phyloP scores from a whole-genome alignment of 257 asterid species.

The Plantago major region DNA sequence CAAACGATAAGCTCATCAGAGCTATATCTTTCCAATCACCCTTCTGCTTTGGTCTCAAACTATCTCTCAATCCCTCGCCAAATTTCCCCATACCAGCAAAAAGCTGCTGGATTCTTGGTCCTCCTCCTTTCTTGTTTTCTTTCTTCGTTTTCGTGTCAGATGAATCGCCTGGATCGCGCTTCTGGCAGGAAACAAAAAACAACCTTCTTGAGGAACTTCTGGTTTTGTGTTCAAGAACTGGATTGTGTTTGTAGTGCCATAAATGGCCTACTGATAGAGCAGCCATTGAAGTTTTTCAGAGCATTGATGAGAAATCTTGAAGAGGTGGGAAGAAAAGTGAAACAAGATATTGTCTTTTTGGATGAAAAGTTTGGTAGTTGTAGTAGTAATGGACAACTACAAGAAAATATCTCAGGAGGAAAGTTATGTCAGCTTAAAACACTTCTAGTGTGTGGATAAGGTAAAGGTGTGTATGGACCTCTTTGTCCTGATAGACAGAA shows the following conservation, averaged over 20 bases:
- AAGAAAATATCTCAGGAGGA: constrained; percentile 26
- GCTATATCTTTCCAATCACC: constrained; percentile 93
- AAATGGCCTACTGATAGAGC: constrained; percentile 24
- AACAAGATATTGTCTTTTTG: not conserved
- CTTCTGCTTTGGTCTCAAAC: constrained; percentile 68
- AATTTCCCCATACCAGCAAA: constrained; percentile 36
- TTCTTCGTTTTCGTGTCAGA: constrained; percentile 18
- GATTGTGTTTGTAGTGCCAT: constrained; percentile 26
- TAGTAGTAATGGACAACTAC: not conserved
- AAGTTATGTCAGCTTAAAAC: not conserved
- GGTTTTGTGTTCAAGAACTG: constrained; percentile 9
- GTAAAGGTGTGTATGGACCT: constrained; percentile 31
- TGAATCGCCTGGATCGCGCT: constrained; percentile 21
- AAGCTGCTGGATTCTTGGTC: constrained; percentile 23
- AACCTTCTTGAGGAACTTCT: constrained; percentile 23
- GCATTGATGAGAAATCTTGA: constrained; percentile 25
- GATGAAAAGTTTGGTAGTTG: not conserved
- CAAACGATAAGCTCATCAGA: constrained; percentile 82
- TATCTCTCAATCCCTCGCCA: constrained; percentile 50
- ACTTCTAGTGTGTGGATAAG: constrained; percentile 27
- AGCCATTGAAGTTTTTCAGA: constrained; percentile 34
- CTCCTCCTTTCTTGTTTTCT: constrained; percentile 26
- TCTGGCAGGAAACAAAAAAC: constrained; percentile 41
- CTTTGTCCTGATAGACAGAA: constrained; percentile 9
- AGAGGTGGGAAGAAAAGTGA: constrained; percentile 8